Evolutionary conservation across 2,329 filamentous ascomycete genomes (phyloP), one percentile per base, ranked within the genome.

Genomic region (Xylaria sp.): DNA sequence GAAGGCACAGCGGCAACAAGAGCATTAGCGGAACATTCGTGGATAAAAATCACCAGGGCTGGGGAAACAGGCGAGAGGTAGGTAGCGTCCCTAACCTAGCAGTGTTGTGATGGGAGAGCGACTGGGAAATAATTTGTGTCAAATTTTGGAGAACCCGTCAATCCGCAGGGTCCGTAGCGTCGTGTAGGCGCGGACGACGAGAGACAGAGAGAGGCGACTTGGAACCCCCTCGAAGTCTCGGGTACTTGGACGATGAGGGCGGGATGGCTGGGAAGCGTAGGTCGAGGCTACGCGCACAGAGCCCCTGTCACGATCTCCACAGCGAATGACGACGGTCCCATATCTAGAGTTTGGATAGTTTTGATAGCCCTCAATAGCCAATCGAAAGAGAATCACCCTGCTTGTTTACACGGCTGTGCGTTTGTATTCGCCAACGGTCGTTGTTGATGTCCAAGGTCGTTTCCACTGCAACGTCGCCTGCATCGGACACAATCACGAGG

Each of bases 1-100:
- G 52, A 68, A 59, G 60, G 35, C 5, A 15, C 35, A 15, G 45
- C 12, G 19, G 53, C 59, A 49, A 55, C 60, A 66, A 31, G 28
- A 31, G 28, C 5, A 31, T 31, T 31, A 31, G 28, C 28, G 5
- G 63, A 63, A 49, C 60, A 55, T 54, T 62, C 38, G 56, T 58
- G 65, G 65, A 67, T 67, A 71, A 73, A 72, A 73, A 72, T 73
- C 66, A 59, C 69, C 69, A 72, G 72, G n/a, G 72, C 71, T 73
- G 71, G 72, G 69, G 63, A 45, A 57, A 23, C 28, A 14, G 21
- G 19, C 23, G 6, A 21, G 6, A 21, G 15, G 19, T 23, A 45
- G 21, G 37, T 40, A 15, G 28, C 28, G 28, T 31, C 28, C 28
- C 4, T 31, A 31, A 31, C 28, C 28, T 31, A 31, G 28, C 28